A percentile compares a stretch with the other conserved stretches of the same genome.
These are phyloP conservation scores for Linum usitatissimum DNA, from an alignment of 345 rosid genomes.

Conservation along the genomic window DNA sequence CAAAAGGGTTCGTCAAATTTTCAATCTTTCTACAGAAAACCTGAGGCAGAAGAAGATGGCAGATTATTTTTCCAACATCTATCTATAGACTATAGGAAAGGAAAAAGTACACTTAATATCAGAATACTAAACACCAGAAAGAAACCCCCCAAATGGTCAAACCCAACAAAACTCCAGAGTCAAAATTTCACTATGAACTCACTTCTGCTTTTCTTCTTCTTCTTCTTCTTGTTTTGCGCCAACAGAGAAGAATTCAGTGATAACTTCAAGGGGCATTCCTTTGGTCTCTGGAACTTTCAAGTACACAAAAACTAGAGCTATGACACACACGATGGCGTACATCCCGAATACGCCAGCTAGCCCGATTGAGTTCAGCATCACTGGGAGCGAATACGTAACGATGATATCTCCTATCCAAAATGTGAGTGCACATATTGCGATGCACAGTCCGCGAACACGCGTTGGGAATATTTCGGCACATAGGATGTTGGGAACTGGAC, in stretches of 20 bases:
- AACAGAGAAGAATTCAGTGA: constrained; percentile 32
- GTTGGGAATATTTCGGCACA: constrained; percentile 97
- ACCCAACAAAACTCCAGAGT: no score
- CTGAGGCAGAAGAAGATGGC: no score
- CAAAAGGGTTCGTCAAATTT: no score
- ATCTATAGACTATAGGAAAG: no score
- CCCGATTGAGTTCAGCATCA: constrained; percentile 65
- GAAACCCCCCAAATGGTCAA: no score
- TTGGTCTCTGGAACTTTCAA: constrained; percentile 44
- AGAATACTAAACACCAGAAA: no score
- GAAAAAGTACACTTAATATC: no score
- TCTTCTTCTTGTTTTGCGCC: constrained; percentile 15
- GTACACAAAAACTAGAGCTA: constrained; percentile 66
- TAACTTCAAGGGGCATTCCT: constrained; percentile 39
- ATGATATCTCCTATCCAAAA: constrained; percentile 34
- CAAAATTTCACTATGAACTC: neutral
- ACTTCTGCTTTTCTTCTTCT: neutral
- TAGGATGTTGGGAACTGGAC: constrained; percentile 88
- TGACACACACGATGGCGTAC: constrained; percentile 55
- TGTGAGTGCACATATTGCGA: constrained; percentile 73
- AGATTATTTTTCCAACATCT: no score
- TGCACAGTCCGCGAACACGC: constrained; percentile 76
- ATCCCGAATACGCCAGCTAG: constrained; percentile 75
- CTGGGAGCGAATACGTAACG: constrained; percentile 50
- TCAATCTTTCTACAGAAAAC: no score